A percentile compares a stretch with the other conserved stretches of the same genome.
Evolutionary conservation across 2,329 filamentous ascomycete species (phyloP).

Genomic region (Botryotinia convoluta): DNA sequence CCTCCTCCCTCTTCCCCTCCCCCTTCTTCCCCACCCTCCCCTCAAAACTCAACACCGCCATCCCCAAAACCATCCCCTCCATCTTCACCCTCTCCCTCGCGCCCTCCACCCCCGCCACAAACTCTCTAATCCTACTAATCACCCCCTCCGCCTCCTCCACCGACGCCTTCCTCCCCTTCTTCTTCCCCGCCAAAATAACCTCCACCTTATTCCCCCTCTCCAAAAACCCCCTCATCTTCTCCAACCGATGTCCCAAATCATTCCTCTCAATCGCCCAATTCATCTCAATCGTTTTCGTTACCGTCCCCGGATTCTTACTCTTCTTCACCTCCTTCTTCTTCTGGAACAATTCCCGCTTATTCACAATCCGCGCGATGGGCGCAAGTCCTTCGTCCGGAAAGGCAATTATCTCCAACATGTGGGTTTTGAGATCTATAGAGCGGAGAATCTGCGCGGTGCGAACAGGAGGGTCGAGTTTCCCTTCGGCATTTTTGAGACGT

Average conservation of each 20-base stretch:
- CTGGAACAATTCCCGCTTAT: slow-evolving; percentile 52
- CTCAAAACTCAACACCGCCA: slow-evolving; percentile 46
- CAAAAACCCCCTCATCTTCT: slow-evolving; percentile 66
- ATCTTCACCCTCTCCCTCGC: slow-evolving; percentile 47
- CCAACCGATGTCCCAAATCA: slow-evolving; percentile 71
- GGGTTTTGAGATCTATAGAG: slow-evolving; percentile 47
- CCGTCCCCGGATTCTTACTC: slow-evolving; percentile 41
- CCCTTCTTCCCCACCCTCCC: slow-evolving; percentile 32
- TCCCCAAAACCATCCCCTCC: slow-evolving; percentile 46
- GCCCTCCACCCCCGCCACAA: slow-evolving; percentile 37
- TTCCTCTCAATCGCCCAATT: slow-evolving; percentile 81
- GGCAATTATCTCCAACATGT: slow-evolving; percentile 51
- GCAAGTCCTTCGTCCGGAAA: slow-evolving; percentile 36
- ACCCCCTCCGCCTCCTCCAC: slow-evolving; percentile 59
- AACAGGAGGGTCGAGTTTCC: slow-evolving; percentile 38
- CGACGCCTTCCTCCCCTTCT: slow-evolving; percentile 57
- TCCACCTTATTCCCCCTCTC: slow-evolving; percentile 73
- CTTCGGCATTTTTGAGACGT: slow-evolving; percentile 43
- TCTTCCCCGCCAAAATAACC: slow-evolving; percentile 67
- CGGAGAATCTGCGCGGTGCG: slow-evolving; percentile 42
- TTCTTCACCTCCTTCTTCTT: slow-evolving; percentile 44
- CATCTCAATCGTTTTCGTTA: slow-evolving; percentile 76
- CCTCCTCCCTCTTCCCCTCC: too few relatives aligned
- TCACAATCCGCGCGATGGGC: slow-evolving; percentile 70
- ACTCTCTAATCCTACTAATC: slow-evolving; percentile 49